Conservation (phyloP, 2,329 filamentous ascomycete species). For the Westerdykella aurantiaca region DNA sequence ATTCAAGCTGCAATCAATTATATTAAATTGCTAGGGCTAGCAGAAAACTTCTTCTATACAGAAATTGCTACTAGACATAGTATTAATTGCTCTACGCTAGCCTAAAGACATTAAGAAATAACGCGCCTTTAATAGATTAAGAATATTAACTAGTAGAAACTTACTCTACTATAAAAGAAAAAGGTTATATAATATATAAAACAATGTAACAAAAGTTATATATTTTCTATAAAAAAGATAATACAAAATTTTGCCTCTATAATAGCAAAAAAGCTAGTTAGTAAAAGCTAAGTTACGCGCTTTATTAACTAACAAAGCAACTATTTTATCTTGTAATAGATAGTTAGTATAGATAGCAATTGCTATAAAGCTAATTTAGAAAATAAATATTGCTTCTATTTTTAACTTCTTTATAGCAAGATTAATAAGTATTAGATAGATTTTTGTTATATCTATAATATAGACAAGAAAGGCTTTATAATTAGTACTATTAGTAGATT, state of each 20-base stretch:
- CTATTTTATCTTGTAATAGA: too few species aligned
- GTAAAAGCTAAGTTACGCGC: too few species aligned
- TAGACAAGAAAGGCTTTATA: slow-evolving; percentile 2
- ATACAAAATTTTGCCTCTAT: too few species aligned
- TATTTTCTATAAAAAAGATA: too few species aligned
- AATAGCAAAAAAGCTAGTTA: too few species aligned
- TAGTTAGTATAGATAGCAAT: too few species aligned
- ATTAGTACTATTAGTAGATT: too few species aligned
- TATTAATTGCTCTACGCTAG: slow-evolving; percentile 2
- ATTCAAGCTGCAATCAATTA: slow-evolving; percentile 6
- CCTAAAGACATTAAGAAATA: not conserved
- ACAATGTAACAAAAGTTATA: slow-evolving; percentile 3
- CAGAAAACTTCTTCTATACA: slow-evolving; percentile 1
- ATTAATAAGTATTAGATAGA: not conserved
- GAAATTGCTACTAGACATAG: too few species aligned
- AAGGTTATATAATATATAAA: slow-evolving; percentile 17
- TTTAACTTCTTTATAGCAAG: slow-evolving; percentile 3
- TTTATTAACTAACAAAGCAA: too few species aligned
- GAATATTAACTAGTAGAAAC: slow-evolving; percentile 1
- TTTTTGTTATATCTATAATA: not conserved
- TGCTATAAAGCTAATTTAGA: too few species aligned
- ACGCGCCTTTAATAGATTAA: not conserved
- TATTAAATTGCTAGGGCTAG: slow-evolving; percentile 2
- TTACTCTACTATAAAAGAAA: slow-evolving; percentile 3
- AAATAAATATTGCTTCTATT: too few species aligned